phyloP scores from a whole-genome alignment of 2,329 filamentous ascomycete genomes.

The Claviceps digitariae region DNA sequence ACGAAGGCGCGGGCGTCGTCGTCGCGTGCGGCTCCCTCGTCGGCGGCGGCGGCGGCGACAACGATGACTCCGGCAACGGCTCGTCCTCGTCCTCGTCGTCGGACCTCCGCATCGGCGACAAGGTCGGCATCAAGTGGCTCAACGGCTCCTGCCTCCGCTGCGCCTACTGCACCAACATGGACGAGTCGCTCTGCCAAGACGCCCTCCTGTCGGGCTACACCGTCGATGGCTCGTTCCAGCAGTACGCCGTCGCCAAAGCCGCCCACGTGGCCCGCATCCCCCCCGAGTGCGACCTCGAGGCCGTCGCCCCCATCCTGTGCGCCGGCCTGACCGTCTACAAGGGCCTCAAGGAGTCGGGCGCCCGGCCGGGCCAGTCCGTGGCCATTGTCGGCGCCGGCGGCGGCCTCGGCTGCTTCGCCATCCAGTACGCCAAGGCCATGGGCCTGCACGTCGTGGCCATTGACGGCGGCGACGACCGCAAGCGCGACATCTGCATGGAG shows the following conservation, averaged over 20 bases:
- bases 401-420: conserved; percentile 63
- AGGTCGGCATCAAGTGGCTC: conserved; percentile 86
- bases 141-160: conserved; percentile 78
- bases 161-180: conserved; percentile 65
- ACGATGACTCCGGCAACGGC: neutral
- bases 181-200: conserved; percentile 71
- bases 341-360: conserved; percentile 74
- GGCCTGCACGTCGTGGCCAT: conserved; percentile 69
- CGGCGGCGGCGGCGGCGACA: conserved; percentile 35
- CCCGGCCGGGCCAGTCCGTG: conserved; percentile 59
- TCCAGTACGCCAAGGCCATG: conserved; percentile 88
- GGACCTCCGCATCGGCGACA: conserved; percentile 65
- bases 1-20: conserved; percentile 67
- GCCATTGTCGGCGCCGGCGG: conserved; percentile 81
- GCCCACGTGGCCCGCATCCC: conserved; percentile 73
- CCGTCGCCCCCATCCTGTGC: conserved; percentile 67
- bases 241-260: conserved; percentile 81
- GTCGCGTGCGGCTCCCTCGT: conserved; percentile 70
- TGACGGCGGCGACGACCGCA: conserved; percentile 65
- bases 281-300: conserved; percentile 62
- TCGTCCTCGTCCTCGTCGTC: too few relatives aligned
- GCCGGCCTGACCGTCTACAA: conserved; percentile 84
- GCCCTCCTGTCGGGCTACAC: conserved; percentile 78
- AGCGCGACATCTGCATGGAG: conserved; percentile 44
- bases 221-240: conserved; percentile 85